Conservation (phyloP, 2,329 filamentous ascomycete species). For the Tothia fuscella region DNA sequence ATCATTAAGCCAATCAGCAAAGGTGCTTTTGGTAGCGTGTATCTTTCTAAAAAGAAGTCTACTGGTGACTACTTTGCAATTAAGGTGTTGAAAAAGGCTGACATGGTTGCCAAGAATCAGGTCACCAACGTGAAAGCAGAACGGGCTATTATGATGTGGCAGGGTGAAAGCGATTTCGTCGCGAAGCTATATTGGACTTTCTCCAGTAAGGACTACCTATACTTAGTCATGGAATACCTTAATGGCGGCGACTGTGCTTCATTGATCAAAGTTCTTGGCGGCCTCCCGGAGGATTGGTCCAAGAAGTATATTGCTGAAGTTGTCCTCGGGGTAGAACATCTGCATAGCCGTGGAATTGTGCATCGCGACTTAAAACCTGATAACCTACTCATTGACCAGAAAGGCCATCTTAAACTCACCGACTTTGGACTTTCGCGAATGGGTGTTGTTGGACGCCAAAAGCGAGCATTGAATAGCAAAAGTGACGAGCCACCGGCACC, state of each 20-base stretch:
- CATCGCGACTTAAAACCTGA: slow-evolving; percentile 96
- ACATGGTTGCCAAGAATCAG: slow-evolving; percentile 99
- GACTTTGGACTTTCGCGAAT: slow-evolving; percentile 96
- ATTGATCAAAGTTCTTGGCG: slow-evolving; percentile 85
- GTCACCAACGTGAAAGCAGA: slow-evolving; percentile 98
- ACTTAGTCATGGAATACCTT: slow-evolving; percentile 97
- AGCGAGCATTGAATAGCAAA: slow-evolving; percentile 73
- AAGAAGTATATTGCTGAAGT: slow-evolving; percentile 97
- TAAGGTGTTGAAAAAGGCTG: slow-evolving; percentile 97
- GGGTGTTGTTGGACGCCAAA: slow-evolving; percentile 93
- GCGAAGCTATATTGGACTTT: slow-evolving; percentile 99
- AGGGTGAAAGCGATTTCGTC: slow-evolving; percentile 97
- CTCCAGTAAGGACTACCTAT: slow-evolving; percentile 97
- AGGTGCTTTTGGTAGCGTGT: slow-evolving; percentile 95
- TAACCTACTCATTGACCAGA: slow-evolving; percentile 93
- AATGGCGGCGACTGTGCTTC: slow-evolving; percentile 97
- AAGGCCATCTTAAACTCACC: slow-evolving; percentile 90
- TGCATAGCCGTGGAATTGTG: slow-evolving; percentile 88
- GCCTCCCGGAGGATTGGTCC: slow-evolving; percentile 90
- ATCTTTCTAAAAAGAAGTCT: slow-evolving; percentile 95
- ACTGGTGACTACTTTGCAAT: slow-evolving; percentile 98
- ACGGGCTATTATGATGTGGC: slow-evolving; percentile 99
- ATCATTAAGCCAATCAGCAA: slow-evolving; percentile 99
- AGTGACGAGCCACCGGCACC: slow-evolving; percentile 67
- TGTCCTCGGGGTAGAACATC: slow-evolving; percentile 88